Percentiles rank a stretch among this genome's conserved stretches.
Conservation (phyloP, 108 stramenopile genomes). For the Pseudonitzschia multistriata region DNA sequence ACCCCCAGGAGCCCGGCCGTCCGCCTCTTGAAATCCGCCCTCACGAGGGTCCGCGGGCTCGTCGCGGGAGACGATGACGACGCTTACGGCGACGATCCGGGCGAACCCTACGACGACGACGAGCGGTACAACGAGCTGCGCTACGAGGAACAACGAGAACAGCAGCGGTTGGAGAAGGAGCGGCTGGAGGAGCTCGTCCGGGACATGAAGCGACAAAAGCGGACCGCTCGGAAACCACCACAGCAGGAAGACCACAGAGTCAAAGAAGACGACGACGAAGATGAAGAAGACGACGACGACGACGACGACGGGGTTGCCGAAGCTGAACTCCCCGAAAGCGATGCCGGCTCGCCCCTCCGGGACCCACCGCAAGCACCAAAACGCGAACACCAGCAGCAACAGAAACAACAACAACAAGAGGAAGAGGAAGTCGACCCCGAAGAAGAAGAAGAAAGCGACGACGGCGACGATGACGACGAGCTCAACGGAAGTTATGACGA, state of each 20-base stretch:
- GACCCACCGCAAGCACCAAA: not conserved
- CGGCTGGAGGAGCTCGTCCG: slow-evolving; percentile 25
- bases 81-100: not conserved
- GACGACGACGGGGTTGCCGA: not conserved
- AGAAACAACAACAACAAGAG: not conserved
- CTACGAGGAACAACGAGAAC: not conserved
- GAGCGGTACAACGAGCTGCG: not conserved
- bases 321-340: slow-evolving; percentile 8
- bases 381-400: slow-evolving; percentile 6
- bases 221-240: not conserved
- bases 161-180: slow-evolving; percentile 19
- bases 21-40: not conserved
- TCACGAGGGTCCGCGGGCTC: not conserved
- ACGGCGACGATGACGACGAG: not conserved
- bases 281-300: not conserved
- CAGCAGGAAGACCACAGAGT: not conserved
- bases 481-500: not conserved
- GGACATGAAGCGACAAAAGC: not conserved
- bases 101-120: not conserved
- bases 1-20: not conserved
- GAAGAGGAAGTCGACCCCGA: slow-evolving; percentile 6
- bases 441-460: not conserved
- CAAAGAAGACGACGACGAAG: not conserved
- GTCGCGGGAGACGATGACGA: not conserved
- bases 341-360: not conserved